These are phyloP conservation scores for Rhodotorula sp. DNA, from an alignment of 1,284 basidiomycete genomes.

Conservation along the genomic window DNA sequence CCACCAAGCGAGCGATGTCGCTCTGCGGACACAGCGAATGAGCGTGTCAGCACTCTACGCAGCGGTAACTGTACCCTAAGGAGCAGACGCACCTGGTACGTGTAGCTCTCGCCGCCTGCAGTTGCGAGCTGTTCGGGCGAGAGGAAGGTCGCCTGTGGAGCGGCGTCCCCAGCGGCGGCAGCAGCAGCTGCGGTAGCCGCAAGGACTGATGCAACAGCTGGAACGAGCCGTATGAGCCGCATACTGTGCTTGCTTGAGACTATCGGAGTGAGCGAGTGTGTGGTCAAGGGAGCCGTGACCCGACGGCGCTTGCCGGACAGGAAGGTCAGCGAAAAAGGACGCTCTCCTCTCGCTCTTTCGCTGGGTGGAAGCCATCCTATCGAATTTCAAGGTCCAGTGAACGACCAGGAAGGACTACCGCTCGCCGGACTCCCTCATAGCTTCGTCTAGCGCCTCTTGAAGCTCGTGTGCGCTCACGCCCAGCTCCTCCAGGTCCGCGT, in stretches of 20 bases:
- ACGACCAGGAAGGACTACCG: neutral
- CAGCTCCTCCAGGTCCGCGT: conserved; percentile 29
- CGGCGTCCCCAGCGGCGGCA: neutral
- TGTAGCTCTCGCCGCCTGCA: conserved; percentile 2
- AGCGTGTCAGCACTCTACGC: neutral
- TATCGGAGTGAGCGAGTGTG: neutral
- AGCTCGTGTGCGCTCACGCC: conserved; percentile 28
- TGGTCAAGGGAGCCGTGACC: neutral
- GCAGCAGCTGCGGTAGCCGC: neutral
- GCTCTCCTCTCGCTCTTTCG: neutral
- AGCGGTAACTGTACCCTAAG: no score
- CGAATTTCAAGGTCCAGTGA: neutral
- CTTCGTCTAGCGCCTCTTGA: conserved; percentile 20
- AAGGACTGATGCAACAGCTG: conserved; percentile 2
- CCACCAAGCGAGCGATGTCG: conserved; percentile 15
- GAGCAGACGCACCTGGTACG: conserved; percentile 17
- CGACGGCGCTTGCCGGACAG: no score
- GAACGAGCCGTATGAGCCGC: conserved; percentile 4
- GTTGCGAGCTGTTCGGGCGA: conserved; percentile 12
- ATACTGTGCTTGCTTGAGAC: neutral
- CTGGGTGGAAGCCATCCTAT: neutral
- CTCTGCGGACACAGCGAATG: neutral
- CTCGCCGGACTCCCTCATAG: conserved; percentile 6
- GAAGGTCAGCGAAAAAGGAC: neutral
- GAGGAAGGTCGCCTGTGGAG: conserved; percentile 16